phyloP scores from a whole-genome alignment of 371 early-diverging fungal genomes.

The Syncephalastrum racemosum region DNA sequence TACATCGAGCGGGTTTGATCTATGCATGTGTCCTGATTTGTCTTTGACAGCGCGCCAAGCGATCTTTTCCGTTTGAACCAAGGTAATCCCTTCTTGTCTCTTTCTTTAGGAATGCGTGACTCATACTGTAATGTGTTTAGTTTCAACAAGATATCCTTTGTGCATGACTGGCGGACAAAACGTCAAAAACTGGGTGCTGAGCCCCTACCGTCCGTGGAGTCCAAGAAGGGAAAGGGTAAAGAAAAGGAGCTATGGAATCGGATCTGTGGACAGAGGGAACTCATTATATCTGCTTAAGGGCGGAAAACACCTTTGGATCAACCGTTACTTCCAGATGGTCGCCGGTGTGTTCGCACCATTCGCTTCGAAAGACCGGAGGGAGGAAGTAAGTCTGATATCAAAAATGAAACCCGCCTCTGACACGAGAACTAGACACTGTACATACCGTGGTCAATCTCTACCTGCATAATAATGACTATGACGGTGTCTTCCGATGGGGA shows the following conservation, averaged over 20 bases:
- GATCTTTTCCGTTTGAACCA: slow-evolving; percentile 48
- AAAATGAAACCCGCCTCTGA: too few relatives aligned
- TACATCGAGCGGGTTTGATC: slow-evolving; percentile 18
- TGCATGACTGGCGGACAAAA: slow-evolving; percentile 62
- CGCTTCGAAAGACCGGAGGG: slow-evolving; percentile 59
- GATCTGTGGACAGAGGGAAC: neutral
- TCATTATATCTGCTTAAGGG: slow-evolving; percentile 10
- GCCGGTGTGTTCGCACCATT: slow-evolving; percentile 55
- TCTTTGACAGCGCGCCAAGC: slow-evolving; percentile 38
- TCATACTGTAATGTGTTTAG: slow-evolving; percentile 23
- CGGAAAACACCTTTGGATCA: slow-evolving; percentile 34
- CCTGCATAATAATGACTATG: slow-evolving; percentile 43
- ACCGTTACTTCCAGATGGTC: slow-evolving; percentile 47
- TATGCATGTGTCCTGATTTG: neutral
- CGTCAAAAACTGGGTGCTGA: slow-evolving; percentile 46
- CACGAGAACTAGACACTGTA: slow-evolving; percentile 37
- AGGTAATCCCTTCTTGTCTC: slow-evolving; percentile 13
- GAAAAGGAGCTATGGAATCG: neutral
- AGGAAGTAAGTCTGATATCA: slow-evolving; percentile 30
- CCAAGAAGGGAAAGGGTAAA: slow-evolving; percentile 51
- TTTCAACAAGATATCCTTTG: slow-evolving; percentile 61
- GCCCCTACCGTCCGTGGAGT: slow-evolving; percentile 51
- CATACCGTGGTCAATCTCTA: slow-evolving; percentile 58
- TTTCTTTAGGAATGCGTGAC: neutral
- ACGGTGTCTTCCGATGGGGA: slow-evolving; percentile 62